Conservation (phyloP, 495 filamentous ascomycete species). For the Cladorrhinum samala region DNA sequence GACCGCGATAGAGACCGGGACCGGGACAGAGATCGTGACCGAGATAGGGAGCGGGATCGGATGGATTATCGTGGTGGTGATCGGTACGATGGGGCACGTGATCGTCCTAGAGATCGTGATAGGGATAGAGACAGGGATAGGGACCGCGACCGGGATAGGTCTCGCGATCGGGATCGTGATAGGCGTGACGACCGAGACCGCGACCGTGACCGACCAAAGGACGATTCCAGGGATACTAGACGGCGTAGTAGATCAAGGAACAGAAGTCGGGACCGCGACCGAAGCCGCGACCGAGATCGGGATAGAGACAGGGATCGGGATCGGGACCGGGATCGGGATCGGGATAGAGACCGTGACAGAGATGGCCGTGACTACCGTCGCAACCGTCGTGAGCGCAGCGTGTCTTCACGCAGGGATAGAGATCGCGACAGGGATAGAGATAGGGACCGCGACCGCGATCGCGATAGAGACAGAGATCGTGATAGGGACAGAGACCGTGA, state of each 20-base stretch:
- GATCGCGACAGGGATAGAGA: slow-evolving; percentile 12
- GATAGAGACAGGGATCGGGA: neutral
- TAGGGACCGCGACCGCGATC: slow-evolving; percentile 18
- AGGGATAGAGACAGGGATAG: slow-evolving; percentile 8
- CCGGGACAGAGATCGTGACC: slow-evolving; percentile 24
- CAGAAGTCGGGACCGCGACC: slow-evolving; percentile 14
- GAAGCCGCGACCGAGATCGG: neutral
- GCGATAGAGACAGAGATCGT: slow-evolving; percentile 15
- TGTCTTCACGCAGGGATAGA: slow-evolving; percentile 12
- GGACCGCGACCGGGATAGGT: slow-evolving; percentile 16
- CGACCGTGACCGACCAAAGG: slow-evolving; percentile 8
- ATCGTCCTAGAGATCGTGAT: slow-evolving; percentile 10
- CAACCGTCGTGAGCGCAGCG: slow-evolving; percentile 12
- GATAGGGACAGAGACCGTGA: slow-evolving; percentile 20
- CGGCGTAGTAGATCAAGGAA: slow-evolving; percentile 16
- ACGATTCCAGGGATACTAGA: slow-evolving; percentile 10
- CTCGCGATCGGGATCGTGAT: neutral
- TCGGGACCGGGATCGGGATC: neutral
- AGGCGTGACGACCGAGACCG: slow-evolving; percentile 2
- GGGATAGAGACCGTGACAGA: neutral
- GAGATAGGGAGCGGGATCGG: slow-evolving; percentile 5
- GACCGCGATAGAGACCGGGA: slow-evolving; percentile 22
- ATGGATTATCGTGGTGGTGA: neutral
- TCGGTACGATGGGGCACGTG: slow-evolving; percentile 7
- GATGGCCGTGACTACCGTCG: slow-evolving; percentile 5